These are phyloP conservation scores for Arxiozyma slooffiae DNA, from an alignment of 1,139 yeast species.

Conservation along the genomic window DNA sequence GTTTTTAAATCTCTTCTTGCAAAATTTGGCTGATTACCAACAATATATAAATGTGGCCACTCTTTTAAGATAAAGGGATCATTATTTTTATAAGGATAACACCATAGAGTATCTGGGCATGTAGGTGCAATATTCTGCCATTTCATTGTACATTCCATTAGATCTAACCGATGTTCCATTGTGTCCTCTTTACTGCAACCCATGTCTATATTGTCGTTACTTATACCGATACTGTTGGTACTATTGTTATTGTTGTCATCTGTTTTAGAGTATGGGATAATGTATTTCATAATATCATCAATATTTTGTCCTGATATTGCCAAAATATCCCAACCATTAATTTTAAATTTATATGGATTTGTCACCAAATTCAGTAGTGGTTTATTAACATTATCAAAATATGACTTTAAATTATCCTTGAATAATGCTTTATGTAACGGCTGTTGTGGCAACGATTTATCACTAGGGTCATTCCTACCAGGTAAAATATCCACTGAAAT, in stretches of 20 bases:
- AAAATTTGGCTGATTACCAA: slow-evolving; percentile 69
- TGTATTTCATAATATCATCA: slow-evolving; percentile 63
- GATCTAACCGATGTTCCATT: slow-evolving; percentile 36
- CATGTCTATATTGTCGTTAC: slow-evolving; percentile 8
- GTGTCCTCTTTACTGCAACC: slow-evolving; percentile 12
- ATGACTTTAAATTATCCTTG: slow-evolving; percentile 36
- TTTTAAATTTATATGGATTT: slow-evolving; percentile 65
- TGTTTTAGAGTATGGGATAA: slow-evolving; percentile 31
- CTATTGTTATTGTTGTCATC: slow-evolving; percentile 13
- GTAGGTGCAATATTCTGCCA: slow-evolving; percentile 93
- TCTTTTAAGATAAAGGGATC: slow-evolving; percentile 78
- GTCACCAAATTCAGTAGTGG: slow-evolving; percentile 43
- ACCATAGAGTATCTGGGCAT: slow-evolving; percentile 89
- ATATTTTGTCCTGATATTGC: slow-evolving; percentile 83
- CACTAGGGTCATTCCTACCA: slow-evolving; percentile 77
- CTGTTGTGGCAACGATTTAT: slow-evolving; percentile 78
- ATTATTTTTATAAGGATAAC: slow-evolving; percentile 68
- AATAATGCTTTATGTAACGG: slow-evolving; percentile 73
- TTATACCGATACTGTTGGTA: no score
- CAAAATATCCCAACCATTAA: slow-evolving; percentile 47
- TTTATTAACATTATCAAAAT: slow-evolving; percentile 35
- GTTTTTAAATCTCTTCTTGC: slow-evolving; percentile 28
- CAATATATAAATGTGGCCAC: slow-evolving; percentile 78
- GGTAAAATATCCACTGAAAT: slow-evolving; percentile 75
- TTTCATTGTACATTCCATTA: slow-evolving; percentile 58